Base-by-base conservation (phyloP, 805 yeast genomes). In the Schwanniomyces vanrijiae region DNA sequence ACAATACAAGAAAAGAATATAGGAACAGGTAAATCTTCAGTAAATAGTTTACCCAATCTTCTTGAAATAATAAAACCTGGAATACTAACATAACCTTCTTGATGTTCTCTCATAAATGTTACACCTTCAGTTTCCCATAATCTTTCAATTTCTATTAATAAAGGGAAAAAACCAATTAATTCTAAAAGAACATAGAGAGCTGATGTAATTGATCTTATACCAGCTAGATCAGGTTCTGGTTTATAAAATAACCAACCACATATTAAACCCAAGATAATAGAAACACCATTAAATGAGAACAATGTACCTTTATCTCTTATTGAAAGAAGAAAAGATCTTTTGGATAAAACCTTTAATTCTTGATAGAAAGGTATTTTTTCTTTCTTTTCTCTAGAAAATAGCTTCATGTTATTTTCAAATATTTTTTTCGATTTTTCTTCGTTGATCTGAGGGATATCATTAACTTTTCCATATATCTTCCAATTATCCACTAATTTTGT, bases 191-290 rank as follows among this genome's bases (percentile, higher is more conserved):
- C 69, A 51, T 71, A 73, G 18, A 71, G 54, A 13, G 55, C 33
- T 1, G 76, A 71, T 1, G 74, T 72, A 19, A 60, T 60, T 2
- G 95, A 76, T 51, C 95, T 66, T 18, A 87, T 75, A 5, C 96
- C 96, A 1, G 83, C 75, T 29, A 83, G 52, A 10, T 80, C 71
- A 2, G 76, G 73, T 16, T 76, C 79, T 3, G 90, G 90, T 53
- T 78, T 78, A 59, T 66, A 84, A 57, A 84, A 89, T 37, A 89
- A 76, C 90, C 94, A 87, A 0, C 96, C 96, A 37, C 78, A 66
- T n/a, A 82, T 66, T 2, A 81, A 58, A 0, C 90, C 86, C 51
- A 87, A 65, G 5, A 83, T 53, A 0, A 78, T 44, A 0, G 76
- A 33, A 21, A 78, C 78, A 13, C 71, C 59, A 13, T 72, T 49